Evolutionary conservation across 345 rosid species (phyloP).

Genomic region (Salix suchowensis): DNA sequence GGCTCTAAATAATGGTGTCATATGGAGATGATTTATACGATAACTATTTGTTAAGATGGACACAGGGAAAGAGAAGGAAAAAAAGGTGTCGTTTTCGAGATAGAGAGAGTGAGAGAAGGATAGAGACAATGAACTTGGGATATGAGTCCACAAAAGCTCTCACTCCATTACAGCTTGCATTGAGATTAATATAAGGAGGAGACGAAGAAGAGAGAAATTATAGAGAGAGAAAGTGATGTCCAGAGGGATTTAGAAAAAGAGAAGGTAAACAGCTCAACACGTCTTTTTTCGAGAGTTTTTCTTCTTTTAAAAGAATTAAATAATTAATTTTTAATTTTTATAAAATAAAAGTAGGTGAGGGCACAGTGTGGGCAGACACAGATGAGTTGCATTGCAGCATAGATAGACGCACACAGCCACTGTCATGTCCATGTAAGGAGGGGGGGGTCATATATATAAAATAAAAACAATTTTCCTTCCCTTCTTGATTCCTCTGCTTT

Average conservation of each 20-base stretch:
- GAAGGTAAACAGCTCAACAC: constrained; percentile 70
- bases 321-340: background rate
- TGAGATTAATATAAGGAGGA: constrained; percentile 1
- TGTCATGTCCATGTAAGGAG: background rate
- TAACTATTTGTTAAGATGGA: background rate
- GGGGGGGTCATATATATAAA: too few species aligned
- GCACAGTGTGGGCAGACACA: background rate
- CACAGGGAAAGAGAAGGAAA: background rate
- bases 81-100: background rate
- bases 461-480: too few species aligned
- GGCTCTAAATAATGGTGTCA: constrained; percentile 31
- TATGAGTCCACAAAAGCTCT: constrained; percentile 7
- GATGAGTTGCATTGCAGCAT: background rate
- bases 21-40: constrained; percentile 16
- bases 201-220: background rate
- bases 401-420: constrained; percentile 9
- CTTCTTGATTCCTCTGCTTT: background rate
- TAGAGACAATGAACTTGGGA: background rate
- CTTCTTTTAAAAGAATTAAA: constrained; percentile 8
- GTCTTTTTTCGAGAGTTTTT: constrained; percentile 33
- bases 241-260: constrained; percentile 13
- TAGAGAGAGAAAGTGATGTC: constrained; percentile 2
- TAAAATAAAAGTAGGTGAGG: too few species aligned
- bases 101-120: background rate
- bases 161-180: constrained; percentile 50